Evolutionary conservation across 495 filamentous ascomycete species (phyloP).

Genomic region (Hypoxylon cercidicola): DNA sequence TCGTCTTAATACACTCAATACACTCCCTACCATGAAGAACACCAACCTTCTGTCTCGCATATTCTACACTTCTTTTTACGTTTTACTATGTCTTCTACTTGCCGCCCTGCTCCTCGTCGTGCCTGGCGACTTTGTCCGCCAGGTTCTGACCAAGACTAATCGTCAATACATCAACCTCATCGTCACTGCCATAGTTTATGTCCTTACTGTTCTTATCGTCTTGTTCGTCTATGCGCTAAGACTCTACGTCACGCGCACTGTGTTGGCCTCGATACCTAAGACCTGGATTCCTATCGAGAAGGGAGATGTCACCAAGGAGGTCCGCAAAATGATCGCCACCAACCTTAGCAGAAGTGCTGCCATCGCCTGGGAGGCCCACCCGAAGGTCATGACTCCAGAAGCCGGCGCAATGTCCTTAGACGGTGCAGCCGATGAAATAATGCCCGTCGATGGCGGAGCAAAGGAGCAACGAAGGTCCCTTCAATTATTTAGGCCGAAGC

Average conservation of each 20-base stretch:
- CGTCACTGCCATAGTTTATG: slow-evolving; percentile 80
- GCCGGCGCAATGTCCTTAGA: slow-evolving; percentile 14
- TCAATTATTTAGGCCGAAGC: slow-evolving; percentile 40
- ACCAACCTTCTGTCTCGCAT: slow-evolving; percentile 70
- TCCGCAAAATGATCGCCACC: slow-evolving; percentile 77
- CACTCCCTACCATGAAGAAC: slow-evolving; percentile 43
- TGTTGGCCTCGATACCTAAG: slow-evolving; percentile 84
- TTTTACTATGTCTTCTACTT: slow-evolving; percentile 77
- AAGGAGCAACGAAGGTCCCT: slow-evolving; percentile 30
- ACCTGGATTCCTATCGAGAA: slow-evolving; percentile 83
- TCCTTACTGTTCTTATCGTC: slow-evolving; percentile 76
- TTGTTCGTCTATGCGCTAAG: slow-evolving; percentile 82
- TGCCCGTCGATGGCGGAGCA: neutral
- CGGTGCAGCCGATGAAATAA: slow-evolving; percentile 13
- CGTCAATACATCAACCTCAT: slow-evolving; percentile 80
- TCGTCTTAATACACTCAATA: slow-evolving; percentile 17
- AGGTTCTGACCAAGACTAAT: slow-evolving; percentile 67
- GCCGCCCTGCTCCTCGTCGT: slow-evolving; percentile 79
- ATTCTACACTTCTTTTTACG: slow-evolving; percentile 84
- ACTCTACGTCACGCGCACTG: slow-evolving; percentile 86
- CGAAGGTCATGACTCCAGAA: slow-evolving; percentile 61
- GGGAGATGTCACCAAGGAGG: slow-evolving; percentile 75
- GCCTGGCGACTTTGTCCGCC: slow-evolving; percentile 84
- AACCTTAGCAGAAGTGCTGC: slow-evolving; percentile 78
- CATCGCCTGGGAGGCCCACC: slow-evolving; percentile 81